Evolutionary conservation across 768 basidiomycete species (phyloP), one percentile per base, ranked within the genome.

Genomic region (Piloderma croceum): DNA sequence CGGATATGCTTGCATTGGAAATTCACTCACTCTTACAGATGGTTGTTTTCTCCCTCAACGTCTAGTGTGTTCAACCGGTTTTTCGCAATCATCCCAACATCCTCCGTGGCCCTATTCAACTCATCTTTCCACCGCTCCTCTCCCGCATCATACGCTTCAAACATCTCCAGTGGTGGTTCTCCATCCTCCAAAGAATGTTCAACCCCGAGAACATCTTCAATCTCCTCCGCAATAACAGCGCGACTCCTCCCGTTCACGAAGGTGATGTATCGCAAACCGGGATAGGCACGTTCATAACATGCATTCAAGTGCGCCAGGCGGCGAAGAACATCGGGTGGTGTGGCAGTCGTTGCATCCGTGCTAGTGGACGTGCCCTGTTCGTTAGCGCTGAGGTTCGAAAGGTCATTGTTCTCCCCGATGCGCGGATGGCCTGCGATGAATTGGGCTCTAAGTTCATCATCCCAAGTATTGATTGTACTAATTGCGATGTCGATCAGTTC

Each of bases 391-490:
- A 90, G 68, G 33, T 60, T 72, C 0, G 85, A 88, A 10, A 93
- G 69, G 31, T 80, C 80, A 53, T 76, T 79, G 44, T 70, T 76
- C 61, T 89, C 89, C 27, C 92, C 92, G 34, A 94, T 94, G 44
- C 90, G 76, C 24, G 92, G 92, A 65, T 94, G 92, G 3, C 81
- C 91, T 5, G 71, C 75, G 45, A 94, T 71, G 54, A 96, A 91
- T 44, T 63, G 59, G 0, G 79, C 78, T 49, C 71, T 75, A 6
- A 67, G 64, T 15, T 58, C 53, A 31, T 58, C 39, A 36, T 71
- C 63, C 84, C 83, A 86, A 25, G 54, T 58, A n/a, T 52, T 49
- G 38, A 89, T 72, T 31, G 69, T 58, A 3, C 39, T 46, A 49
- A 81, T 65, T 3, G 76, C 70, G 24, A 58, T 51, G 47, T 79